A percentile compares a stretch with the other conserved stretches of the same genome.
phyloP scores from a whole-genome alignment of 495 filamentous ascomycete species.

The Opeltia flavorubescens region DNA sequence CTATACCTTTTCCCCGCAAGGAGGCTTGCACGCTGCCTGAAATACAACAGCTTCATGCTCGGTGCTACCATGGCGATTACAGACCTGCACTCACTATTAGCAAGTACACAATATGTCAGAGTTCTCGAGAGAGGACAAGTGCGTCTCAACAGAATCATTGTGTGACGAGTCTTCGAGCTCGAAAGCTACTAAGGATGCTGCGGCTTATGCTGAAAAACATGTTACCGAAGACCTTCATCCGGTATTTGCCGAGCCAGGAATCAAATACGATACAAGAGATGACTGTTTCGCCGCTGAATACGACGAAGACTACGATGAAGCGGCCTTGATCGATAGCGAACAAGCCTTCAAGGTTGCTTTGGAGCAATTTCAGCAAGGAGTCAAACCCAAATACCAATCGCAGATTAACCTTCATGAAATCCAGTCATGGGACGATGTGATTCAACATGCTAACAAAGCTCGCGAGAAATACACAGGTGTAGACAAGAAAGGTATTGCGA shows the following conservation, averaged over 20 bases:
- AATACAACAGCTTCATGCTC: no score
- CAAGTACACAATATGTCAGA: no score
- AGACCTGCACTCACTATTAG: no score
- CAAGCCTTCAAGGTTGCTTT: constrained; percentile 5
- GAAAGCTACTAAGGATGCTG: background rate
- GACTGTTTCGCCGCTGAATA: constrained; percentile 3
- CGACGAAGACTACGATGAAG: background rate
- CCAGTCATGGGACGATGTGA: constrained; percentile 9
- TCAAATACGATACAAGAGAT: constrained; percentile 1
- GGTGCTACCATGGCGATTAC: no score
- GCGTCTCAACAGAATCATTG: background rate
- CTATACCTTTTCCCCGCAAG: no score
- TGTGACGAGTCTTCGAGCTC: background rate
- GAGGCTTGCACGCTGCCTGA: no score
- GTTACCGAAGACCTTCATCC: constrained; percentile 5
- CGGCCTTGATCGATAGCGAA: constrained; percentile 4
- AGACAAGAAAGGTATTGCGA: constrained; percentile 7
- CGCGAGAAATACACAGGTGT: constrained; percentile 6
- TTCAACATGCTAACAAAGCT: constrained; percentile 3
- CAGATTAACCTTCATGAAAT: constrained; percentile 2
- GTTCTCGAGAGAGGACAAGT: background rate
- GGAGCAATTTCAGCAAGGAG: constrained; percentile 1
- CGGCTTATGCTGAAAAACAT: background rate
- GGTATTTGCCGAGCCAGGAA: constrained; percentile 5
- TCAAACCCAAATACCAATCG: background rate